Base-by-base conservation (phyloP, 2,329 filamentous ascomycete genomes). In the Arachnopeziza araneosa region DNA sequence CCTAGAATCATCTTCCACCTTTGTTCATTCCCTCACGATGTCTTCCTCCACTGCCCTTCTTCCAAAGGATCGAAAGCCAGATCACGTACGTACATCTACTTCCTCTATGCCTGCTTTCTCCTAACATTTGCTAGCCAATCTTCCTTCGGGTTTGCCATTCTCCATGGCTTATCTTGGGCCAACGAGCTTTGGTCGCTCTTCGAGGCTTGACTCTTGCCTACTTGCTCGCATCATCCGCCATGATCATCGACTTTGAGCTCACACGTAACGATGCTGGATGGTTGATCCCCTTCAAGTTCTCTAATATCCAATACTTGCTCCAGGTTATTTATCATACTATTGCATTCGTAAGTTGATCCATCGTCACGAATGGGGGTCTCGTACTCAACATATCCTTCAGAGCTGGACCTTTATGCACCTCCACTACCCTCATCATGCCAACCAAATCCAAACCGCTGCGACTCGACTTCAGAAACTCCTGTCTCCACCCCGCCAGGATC, bases 131-230 rank as follows among this genome's bases (percentile, higher is more conserved):
- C 8, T 50, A 72, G 64, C 65, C 71, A 44, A 72, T 73, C 66
- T 73, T 72, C 53, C 66, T 72, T 44, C 70, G 71, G 24, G 67
- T 70, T 55, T 74, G 70, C 62, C 70, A 74, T 58, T 71, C 71
- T 17, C 71, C 71, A 64, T 73, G 71, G 71, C 32, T 55, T 48
- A 57, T 23, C 23, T 66, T 74, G 21, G 62, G 66, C 21, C 70
- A 73, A 53, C 70, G 68, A 52, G 55, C 59, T 9, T 64, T 73
- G 21, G 57, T 70, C 24, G 55, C 59, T 17, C 59, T 70, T 23
- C 68, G 71, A 55, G 62, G 61, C 44, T 32, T 69, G 22, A 58
- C 66, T 54, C 63, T 68, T 7, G 23, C 56, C 30, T 71, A 71
- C 55, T 49, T 72, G 49, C 24, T 67, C 30, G 55, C 61, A 48